Conservation (phyloP, 1,139 yeast species). For the Arxiozyma bovina region DNA sequence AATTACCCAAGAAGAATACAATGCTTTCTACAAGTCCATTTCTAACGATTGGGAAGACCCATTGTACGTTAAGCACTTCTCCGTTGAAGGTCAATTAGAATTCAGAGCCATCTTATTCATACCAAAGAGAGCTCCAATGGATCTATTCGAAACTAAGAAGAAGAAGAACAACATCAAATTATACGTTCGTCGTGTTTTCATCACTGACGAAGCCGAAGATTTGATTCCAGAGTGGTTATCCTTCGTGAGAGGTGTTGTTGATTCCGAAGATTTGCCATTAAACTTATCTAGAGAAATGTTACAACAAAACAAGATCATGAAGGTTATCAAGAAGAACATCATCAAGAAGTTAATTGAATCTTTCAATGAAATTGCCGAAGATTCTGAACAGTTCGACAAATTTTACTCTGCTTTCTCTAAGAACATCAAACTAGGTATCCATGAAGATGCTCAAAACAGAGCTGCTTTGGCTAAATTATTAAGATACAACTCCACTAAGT, state of each 20-base stretch:
- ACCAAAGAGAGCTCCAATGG: constrained; percentile 99
- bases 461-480: constrained; percentile 87
- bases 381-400: constrained; percentile 95
- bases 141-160: constrained; percentile 94
- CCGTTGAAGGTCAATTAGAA: constrained; percentile 99
- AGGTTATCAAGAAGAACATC: constrained; percentile 98
- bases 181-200: constrained; percentile 98
- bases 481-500: constrained; percentile 95
- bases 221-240: constrained; percentile 98
- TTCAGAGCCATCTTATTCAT: constrained; percentile 95
- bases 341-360: constrained; percentile 98
- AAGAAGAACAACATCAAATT: constrained; percentile 98
- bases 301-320: constrained; percentile 99
- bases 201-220: constrained; percentile 99
- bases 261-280: constrained; percentile 98
- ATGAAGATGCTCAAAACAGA: constrained; percentile 99
- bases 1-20: constrained; percentile 96
- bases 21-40: constrained; percentile 97
- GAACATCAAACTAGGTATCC: constrained; percentile 98
- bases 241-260: constrained; percentile 98
- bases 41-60: constrained; percentile 99
- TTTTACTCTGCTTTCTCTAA: constrained; percentile 97
- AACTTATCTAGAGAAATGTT: constrained; percentile 99
- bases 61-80: constrained; percentile 98
- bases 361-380: constrained; percentile 98